phyloP scores from a whole-genome alignment of 176 grass and related monocot species.

The Melocanna baccifera region DNA sequence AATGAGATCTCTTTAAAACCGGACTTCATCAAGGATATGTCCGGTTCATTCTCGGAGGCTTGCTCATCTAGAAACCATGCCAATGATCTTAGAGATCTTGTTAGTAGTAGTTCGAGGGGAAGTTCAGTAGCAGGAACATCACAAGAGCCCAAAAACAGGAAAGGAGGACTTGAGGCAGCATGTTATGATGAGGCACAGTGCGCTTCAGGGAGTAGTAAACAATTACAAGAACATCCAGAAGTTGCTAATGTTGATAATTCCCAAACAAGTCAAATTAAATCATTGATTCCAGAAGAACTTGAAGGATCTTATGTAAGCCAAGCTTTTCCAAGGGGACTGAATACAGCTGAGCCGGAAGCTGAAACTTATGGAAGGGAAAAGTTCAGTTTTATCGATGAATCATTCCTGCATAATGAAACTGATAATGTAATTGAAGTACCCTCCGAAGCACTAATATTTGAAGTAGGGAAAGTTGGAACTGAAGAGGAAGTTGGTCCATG shows the following conservation, averaged over 20 bases:
- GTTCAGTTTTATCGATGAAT: slow-evolving; percentile 31
- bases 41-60: slow-evolving; percentile 2
- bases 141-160: slow-evolving; percentile 29
- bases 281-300: slow-evolving; percentile 45
- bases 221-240: slow-evolving; percentile 34
- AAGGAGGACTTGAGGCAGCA: slow-evolving; percentile 28
- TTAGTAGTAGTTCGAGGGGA: slow-evolving; percentile 8
- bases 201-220: slow-evolving; percentile 27
- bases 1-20: not conserved
- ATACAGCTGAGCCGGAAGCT: slow-evolving; percentile 18
- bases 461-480: slow-evolving; percentile 26
- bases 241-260: slow-evolving; percentile 13
- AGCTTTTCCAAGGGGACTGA: not conserved
- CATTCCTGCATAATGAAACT: slow-evolving; percentile 27
- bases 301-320: slow-evolving; percentile 32
- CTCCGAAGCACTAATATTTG: not conserved
- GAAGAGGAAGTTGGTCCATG: slow-evolving; percentile 18
- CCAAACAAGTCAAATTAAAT: slow-evolving; percentile 31
- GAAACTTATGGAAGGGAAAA: slow-evolving; percentile 45
- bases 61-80: slow-evolving; percentile 22
- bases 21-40: slow-evolving; percentile 35
- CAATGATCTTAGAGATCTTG: slow-evolving; percentile 15
- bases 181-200: not conserved
- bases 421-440: slow-evolving; percentile 17
- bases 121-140: slow-evolving; percentile 26